Conservation (phyloP, 2,329 filamentous ascomycete species). For the Apiospora saccharicola region DNA sequence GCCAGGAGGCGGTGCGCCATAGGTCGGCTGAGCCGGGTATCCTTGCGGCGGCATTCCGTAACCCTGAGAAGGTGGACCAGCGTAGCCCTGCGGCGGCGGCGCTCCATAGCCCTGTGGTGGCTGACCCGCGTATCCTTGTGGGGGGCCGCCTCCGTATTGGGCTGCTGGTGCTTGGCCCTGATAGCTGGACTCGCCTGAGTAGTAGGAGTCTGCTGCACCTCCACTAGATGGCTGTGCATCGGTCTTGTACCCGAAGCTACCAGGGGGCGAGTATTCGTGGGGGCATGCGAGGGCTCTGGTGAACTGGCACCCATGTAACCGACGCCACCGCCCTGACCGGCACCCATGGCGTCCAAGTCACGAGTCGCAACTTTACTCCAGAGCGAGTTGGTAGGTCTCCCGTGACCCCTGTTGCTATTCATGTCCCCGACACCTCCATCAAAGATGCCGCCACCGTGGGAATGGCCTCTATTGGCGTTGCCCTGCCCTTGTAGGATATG, state of each 20-base stretch:
- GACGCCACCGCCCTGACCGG: slow-evolving; percentile 48
- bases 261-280: slow-evolving; percentile 36
- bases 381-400: slow-evolving; percentile 65
- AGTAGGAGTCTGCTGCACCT: slow-evolving; percentile 33
- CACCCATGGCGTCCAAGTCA: slow-evolving; percentile 63
- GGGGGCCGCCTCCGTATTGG: slow-evolving; percentile 3
- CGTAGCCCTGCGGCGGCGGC: slow-evolving; percentile 40
- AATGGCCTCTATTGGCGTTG: slow-evolving; percentile 50
- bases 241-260: slow-evolving; percentile 51
- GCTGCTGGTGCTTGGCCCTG: background rate
- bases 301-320: slow-evolving; percentile 46
- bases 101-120: slow-evolving; percentile 37
- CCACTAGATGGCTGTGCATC: slow-evolving; percentile 36
- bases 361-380: slow-evolving; percentile 68
- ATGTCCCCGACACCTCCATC: slow-evolving; percentile 44
- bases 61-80: slow-evolving; percentile 35
- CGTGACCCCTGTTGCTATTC: slow-evolving; percentile 58
- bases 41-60: slow-evolving; percentile 36
- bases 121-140: slow-evolving; percentile 8
- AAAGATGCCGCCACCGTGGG: slow-evolving; percentile 49
- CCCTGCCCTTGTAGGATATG: slow-evolving; percentile 60
- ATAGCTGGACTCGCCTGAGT: slow-evolving; percentile 25
- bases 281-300: slow-evolving; percentile 40
- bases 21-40: slow-evolving; percentile 29
- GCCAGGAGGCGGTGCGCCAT: slow-evolving; percentile 31